Evolutionary conservation across 768 basidiomycete species (phyloP).

Genomic region (Panellus pusillus): DNA sequence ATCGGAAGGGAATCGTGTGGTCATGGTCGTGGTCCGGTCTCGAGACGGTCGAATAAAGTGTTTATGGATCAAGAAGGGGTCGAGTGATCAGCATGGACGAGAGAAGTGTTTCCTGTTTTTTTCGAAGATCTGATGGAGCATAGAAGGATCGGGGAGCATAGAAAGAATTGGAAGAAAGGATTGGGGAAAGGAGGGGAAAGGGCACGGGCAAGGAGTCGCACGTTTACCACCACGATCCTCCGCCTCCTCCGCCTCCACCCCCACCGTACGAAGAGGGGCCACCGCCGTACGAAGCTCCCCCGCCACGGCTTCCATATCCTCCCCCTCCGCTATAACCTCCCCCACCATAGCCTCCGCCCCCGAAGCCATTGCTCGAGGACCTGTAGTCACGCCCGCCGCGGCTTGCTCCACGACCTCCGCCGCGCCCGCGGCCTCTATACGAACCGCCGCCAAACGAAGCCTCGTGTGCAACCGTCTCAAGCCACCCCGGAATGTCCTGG

Average conservation of each 20-base stretch:
- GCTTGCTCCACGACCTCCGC: slow-evolving; percentile 47
- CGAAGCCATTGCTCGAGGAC: slow-evolving; percentile 43
- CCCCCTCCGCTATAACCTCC: slow-evolving; percentile 23
- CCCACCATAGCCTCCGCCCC: slow-evolving; percentile 29
- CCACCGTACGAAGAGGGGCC: slow-evolving; percentile 25
- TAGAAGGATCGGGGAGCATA: slow-evolving; percentile 2
- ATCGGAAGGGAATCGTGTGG: slow-evolving; percentile 22
- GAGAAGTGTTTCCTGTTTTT: no score
- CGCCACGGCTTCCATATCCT: slow-evolving; percentile 18
- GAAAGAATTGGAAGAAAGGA: slow-evolving; percentile 4
- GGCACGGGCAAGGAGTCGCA: neutral
- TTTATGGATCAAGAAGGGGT: slow-evolving; percentile 13
- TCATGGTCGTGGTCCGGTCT: slow-evolving; percentile 21
- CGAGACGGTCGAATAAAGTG: slow-evolving; percentile 15
- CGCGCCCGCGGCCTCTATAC: slow-evolving; percentile 59
- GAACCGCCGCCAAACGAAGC: slow-evolving; percentile 64
- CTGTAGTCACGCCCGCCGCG: slow-evolving; percentile 44
- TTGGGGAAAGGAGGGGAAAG: slow-evolving; percentile 8
- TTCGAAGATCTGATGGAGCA: slow-evolving; percentile 4
- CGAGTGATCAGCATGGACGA: slow-evolving; percentile 1
- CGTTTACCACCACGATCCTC: slow-evolving; percentile 44
- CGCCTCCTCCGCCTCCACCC: slow-evolving; percentile 34
- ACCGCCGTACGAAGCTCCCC: slow-evolving; percentile 24
- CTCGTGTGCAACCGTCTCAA: slow-evolving; percentile 85
- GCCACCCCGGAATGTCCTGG: slow-evolving; percentile 90